A percentile compares a stretch with the other conserved stretches of the same genome.
Evolutionary conservation across 768 basidiomycete species (phyloP).

Genomic region (Xanthoconium stramineum): DNA sequence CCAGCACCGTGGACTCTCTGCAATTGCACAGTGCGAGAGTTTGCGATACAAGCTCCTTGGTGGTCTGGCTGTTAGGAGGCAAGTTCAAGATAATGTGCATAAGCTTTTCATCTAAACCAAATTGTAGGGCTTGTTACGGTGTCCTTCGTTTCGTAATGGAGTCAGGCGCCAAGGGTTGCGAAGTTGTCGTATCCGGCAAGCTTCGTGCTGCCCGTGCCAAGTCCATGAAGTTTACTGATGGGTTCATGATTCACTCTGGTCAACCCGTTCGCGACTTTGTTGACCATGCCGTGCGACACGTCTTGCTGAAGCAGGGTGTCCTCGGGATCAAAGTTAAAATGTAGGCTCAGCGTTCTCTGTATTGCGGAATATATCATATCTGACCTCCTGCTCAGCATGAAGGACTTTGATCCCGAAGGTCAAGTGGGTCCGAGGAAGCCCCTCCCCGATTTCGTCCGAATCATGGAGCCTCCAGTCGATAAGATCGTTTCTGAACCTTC

Average conservation of each 20-base stretch:
- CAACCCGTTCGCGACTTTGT: constrained; percentile 97
- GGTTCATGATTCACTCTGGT: constrained; percentile 99
- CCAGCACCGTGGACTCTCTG: constrained; percentile 95
- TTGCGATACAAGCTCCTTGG: constrained; percentile 99
- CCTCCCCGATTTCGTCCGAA: constrained; percentile 91
- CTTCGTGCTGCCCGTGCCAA: constrained; percentile 99
- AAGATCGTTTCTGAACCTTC: constrained; percentile 86
- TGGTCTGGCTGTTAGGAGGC: constrained; percentile 98
- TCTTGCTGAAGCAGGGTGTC: constrained; percentile 96
- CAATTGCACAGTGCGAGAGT: constrained; percentile 97
- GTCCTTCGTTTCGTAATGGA: constrained; percentile 99
- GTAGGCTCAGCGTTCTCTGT: constrained; percentile 41
- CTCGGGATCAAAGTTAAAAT: constrained; percentile 99
- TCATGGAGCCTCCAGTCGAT: constrained; percentile 86
- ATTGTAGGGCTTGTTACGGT: constrained; percentile 90
- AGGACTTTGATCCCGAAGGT: constrained; percentile 92
- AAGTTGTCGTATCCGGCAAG: constrained; percentile 99
- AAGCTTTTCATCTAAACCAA: not conserved
- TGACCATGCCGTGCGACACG: constrained; percentile 96
- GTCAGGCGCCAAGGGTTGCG: constrained; percentile 98
- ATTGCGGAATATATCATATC: not conserved
- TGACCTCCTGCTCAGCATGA: constrained; percentile 67
- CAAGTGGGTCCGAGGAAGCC: constrained; percentile 85
- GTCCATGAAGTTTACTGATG: constrained; percentile 99
- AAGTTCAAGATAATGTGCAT: constrained; percentile 25